These are phyloP conservation scores for Amanita pseudoporphyria DNA, from an alignment of 768 basidiomycete genomes.

Conservation along the genomic window DNA sequence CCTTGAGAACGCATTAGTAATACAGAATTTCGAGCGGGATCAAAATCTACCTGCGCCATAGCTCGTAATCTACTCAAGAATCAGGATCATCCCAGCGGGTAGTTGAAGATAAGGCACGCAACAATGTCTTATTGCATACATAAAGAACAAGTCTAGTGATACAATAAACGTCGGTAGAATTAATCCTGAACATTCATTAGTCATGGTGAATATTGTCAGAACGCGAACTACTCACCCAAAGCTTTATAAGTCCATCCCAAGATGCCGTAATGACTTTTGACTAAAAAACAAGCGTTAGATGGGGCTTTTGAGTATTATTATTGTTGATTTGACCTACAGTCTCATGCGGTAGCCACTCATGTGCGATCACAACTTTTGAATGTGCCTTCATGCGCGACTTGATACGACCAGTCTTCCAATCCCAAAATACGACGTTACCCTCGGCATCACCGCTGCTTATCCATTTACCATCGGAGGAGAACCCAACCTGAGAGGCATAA, in stretches of 20 bases:
- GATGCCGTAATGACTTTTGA: constrained; percentile 95
- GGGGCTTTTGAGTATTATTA: constrained; percentile 33
- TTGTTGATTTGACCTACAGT: constrained; percentile 65
- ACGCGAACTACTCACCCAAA: constrained; percentile 66
- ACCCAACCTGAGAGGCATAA: constrained; percentile 94
- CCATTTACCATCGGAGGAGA: constrained; percentile 98
- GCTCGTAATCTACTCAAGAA: neutral
- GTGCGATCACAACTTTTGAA: constrained; percentile 93
- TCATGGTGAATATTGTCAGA: constrained; percentile 6
- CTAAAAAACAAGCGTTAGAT: constrained; percentile 34
- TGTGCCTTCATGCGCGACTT: constrained; percentile 86
- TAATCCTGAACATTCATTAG: constrained; percentile 26
- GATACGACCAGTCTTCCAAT: constrained; percentile 97
- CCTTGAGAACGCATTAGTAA: neutral
- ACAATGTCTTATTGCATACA: neutral
- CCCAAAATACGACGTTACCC: constrained; percentile 97
- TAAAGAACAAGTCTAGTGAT: constrained; percentile 5
- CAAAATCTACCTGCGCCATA: neutral
- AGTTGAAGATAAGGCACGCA: neutral
- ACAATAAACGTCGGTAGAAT: constrained; percentile 10
- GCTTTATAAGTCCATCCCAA: constrained; percentile 97
- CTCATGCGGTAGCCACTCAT: constrained; percentile 98
- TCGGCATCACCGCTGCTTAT: constrained; percentile 94
- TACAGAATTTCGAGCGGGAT: neutral
- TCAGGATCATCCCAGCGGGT: no score